phyloP scores from a whole-genome alignment of 805 yeast species.

The Clavispora fructus region DNA sequence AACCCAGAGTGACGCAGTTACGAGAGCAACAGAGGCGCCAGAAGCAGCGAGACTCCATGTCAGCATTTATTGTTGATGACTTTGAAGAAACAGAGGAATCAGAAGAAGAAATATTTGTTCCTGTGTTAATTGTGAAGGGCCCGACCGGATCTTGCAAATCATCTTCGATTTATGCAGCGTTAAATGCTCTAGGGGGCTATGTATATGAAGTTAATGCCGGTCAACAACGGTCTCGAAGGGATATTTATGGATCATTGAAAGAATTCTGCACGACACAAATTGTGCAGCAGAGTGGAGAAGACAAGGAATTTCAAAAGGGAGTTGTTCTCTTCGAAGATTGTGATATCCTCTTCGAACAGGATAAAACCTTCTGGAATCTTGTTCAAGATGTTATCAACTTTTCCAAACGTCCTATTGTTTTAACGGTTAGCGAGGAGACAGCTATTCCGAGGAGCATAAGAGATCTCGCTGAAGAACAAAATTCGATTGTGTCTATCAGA shows the following conservation, averaged over 20 bases:
- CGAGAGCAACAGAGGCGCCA: slow-evolving; percentile 20
- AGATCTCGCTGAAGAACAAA: slow-evolving; percentile 40
- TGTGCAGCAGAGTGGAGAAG: slow-evolving; percentile 46
- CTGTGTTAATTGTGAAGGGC: slow-evolving; percentile 65
- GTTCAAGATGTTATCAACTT: slow-evolving; percentile 55
- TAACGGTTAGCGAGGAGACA: slow-evolving; percentile 53
- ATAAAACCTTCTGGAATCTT: slow-evolving; percentile 75
- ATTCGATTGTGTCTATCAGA: slow-evolving; percentile 32
- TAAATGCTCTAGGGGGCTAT: slow-evolving; percentile 57
- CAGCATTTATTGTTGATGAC: slow-evolving; percentile 36
- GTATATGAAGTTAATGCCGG: slow-evolving; percentile 79
- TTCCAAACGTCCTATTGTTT: slow-evolving; percentile 63
- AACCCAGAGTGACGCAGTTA: slow-evolving; percentile 27
- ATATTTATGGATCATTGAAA: slow-evolving; percentile 55
- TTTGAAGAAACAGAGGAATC: slow-evolving; percentile 20
- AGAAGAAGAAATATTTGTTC: slow-evolving; percentile 45
- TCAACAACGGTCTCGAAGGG: slow-evolving; percentile 68
- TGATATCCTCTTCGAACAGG: slow-evolving; percentile 72
- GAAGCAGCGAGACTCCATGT: slow-evolving; percentile 15
- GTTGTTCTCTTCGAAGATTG: slow-evolving; percentile 81
- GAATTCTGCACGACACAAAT: slow-evolving; percentile 83
- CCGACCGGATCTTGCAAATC: slow-evolving; percentile 76
- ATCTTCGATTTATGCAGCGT: slow-evolving; percentile 61
- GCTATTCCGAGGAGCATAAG: slow-evolving; percentile 45
- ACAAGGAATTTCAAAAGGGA: slow-evolving; percentile 46